These are phyloP conservation scores for Sporormia fimetaria DNA, from an alignment of 495 filamentous ascomycete genomes.

Conservation along the genomic window DNA sequence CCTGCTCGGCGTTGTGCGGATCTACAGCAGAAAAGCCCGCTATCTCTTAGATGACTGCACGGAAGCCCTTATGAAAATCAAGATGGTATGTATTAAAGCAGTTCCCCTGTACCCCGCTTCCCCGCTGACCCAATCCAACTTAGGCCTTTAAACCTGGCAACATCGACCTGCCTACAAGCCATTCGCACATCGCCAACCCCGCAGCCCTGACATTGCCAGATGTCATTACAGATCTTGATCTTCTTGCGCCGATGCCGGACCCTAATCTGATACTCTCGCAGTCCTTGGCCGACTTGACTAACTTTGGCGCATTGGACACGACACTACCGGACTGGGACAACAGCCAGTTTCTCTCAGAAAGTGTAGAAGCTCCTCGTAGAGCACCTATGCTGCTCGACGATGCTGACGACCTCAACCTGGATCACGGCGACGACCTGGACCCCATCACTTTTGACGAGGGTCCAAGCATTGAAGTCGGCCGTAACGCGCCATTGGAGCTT, in stretches of 20 bases:
- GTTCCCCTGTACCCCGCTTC: background rate
- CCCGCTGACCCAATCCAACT: conserved; percentile 9
- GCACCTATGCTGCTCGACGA: conserved; percentile 40
- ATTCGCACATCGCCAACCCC: conserved; percentile 37
- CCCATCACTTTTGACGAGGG: conserved; percentile 38
- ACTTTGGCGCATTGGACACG: conserved; percentile 20
- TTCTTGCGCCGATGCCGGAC: conserved; percentile 45
- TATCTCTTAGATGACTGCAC: conserved; percentile 96
- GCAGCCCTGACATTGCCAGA: conserved; percentile 54
- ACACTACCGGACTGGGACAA: conserved; percentile 31
- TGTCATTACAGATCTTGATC: conserved; percentile 77
- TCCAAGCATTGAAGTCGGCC: conserved; percentile 69
- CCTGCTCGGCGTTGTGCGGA: conserved; percentile 86
- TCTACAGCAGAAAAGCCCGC: conserved; percentile 92
- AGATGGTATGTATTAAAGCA: conserved; percentile 59
- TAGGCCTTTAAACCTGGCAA: conserved; percentile 46
- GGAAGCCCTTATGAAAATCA: conserved; percentile 92
- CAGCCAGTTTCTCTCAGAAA: conserved; percentile 28
- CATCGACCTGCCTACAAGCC: conserved; percentile 40
- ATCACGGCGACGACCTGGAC: conserved; percentile 47
- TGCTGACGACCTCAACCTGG: conserved; percentile 46
- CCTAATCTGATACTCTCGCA: conserved; percentile 30
- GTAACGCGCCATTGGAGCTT: conserved; percentile 63
- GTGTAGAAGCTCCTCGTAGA: conserved; percentile 22
- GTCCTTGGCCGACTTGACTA: conserved; percentile 6